A percentile compares a stretch with the other conserved stretches of the same genome.
phyloP scores from a whole-genome alignment of 2,329 filamentous ascomycete species.

The Cytospora schulzeri region DNA sequence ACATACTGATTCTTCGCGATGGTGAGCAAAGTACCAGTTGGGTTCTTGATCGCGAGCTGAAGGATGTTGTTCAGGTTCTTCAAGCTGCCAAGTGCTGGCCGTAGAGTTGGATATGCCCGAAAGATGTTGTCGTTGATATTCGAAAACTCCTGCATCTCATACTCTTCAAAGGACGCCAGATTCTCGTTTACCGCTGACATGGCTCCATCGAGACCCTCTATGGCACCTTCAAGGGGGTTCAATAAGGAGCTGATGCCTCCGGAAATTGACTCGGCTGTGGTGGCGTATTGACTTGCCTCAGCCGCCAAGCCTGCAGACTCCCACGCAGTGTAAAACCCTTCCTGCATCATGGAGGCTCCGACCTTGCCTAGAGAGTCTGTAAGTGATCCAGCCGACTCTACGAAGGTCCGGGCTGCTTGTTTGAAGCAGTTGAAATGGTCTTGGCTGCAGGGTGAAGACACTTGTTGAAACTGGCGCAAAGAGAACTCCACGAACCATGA shows the following conservation, averaged over 20 bases:
- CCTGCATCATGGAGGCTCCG: neutral
- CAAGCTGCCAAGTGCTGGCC: neutral
- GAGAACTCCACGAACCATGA: conserved; percentile 3
- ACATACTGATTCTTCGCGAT: neutral
- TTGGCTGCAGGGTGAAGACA: neutral
- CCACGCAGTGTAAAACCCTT: neutral
- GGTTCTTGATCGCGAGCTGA: neutral
- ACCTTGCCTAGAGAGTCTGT: neutral
- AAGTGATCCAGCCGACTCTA: neutral
- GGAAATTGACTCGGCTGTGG: neutral
- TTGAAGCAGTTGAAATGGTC: neutral
- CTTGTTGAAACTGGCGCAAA: neutral
- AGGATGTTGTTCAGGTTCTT: conserved; percentile 6
- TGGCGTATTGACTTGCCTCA: neutral
- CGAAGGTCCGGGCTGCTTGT: neutral
- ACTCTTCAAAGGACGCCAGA: neutral
- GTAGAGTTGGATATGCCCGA: neutral
- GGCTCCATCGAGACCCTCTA: conserved; percentile 9
- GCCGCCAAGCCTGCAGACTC: neutral
- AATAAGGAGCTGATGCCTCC: neutral
- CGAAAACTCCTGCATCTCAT: neutral
- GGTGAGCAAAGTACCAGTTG: neutral
- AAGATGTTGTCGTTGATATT: neutral
- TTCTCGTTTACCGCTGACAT: conserved; percentile 4
- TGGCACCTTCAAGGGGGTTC: neutral